A percentile compares a stretch with the other conserved stretches of the same genome.
Conservation (phyloP, 225 moss, liverwort and hornwort species). For the Polytrichum formosum region DNA sequence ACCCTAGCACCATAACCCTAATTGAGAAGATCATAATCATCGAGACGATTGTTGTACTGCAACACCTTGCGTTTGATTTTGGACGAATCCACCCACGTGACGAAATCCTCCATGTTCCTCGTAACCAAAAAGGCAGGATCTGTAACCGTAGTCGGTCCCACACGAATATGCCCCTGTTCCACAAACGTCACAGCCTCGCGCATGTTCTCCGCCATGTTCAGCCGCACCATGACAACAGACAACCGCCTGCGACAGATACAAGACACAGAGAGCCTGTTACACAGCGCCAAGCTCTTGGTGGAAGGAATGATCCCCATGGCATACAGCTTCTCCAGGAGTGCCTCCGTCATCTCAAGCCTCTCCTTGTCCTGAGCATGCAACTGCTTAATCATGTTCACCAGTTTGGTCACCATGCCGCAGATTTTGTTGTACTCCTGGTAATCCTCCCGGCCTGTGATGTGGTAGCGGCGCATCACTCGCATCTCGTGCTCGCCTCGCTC, state of each 20-base stretch:
- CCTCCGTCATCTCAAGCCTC: slow-evolving; percentile 84
- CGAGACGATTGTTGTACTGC: slow-evolving; percentile 81
- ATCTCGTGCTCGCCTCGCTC: slow-evolving; percentile 74
- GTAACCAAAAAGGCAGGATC: slow-evolving; percentile 88
- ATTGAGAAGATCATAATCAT: slow-evolving; percentile 90
- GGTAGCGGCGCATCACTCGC: slow-evolving; percentile 88
- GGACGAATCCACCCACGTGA: slow-evolving; percentile 98
- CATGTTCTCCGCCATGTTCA: slow-evolving; percentile 90
- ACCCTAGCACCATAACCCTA: slow-evolving; percentile 2
- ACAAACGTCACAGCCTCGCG: slow-evolving; percentile 91
- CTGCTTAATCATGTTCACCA: slow-evolving; percentile 80
- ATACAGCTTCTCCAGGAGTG: slow-evolving; percentile 83
- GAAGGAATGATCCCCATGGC: slow-evolving; percentile 87
- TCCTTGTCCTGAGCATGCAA: slow-evolving; percentile 72
- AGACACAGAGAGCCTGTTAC: slow-evolving; percentile 80
- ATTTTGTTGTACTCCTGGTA: slow-evolving; percentile 85
- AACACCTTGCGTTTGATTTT: slow-evolving; percentile 93
- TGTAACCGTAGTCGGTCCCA: slow-evolving; percentile 84
- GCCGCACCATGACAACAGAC: slow-evolving; percentile 72
- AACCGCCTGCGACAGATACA: slow-evolving; percentile 81
- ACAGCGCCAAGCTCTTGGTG: slow-evolving; percentile 68
- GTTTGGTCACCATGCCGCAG: slow-evolving; percentile 91
- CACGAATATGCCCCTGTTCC: slow-evolving; percentile 95
- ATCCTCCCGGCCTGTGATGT: slow-evolving; percentile 90
- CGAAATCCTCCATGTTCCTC: slow-evolving; percentile 92